A percentile compares a stretch with the other conserved stretches of the same genome.
phyloP scores from a whole-genome alignment of 1,284 basidiomycete genomes.

The Puccinia horiana region DNA sequence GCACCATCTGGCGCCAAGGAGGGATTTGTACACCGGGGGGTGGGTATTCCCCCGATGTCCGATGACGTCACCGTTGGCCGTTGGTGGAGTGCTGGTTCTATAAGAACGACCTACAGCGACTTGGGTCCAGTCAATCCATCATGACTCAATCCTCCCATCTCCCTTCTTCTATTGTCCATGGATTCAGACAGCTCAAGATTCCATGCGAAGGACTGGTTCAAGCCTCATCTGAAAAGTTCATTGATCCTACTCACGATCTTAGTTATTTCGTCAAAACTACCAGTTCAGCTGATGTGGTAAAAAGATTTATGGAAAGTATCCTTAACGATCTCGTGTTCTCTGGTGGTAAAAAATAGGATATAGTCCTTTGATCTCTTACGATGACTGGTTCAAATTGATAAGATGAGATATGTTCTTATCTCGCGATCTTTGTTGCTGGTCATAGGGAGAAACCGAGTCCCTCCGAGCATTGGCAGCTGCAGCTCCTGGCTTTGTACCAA shows the following conservation, averaged over 20 bases:
- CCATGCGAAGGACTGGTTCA: constrained; percentile 18
- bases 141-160: constrained; percentile 2
- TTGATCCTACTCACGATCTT: not conserved
- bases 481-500: constrained; percentile 6
- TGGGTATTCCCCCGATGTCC: not conserved
- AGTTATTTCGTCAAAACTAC: constrained; percentile 26
- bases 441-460: constrained; percentile 35
- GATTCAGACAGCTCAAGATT: not conserved
- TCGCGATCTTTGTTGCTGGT: not conserved
- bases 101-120: too few relatives aligned
- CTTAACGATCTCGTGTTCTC: not conserved
- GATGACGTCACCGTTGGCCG: not conserved
- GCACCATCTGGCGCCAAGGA: not conserved
- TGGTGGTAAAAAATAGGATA: too few relatives aligned
- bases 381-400: constrained; percentile 11
- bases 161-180: not conserved
- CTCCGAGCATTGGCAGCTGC: constrained; percentile 24
- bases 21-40: not conserved
- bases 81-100: too few relatives aligned
- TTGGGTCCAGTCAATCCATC: not conserved
- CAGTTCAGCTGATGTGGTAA: not conserved
- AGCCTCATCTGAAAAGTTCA: constrained; percentile 7
- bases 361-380: too few relatives aligned
- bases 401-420: not conserved
- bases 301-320: constrained; percentile 28